Conservation (phyloP, 192 early-diverging fungal genomes). For the Pilaira anomala region DNA sequence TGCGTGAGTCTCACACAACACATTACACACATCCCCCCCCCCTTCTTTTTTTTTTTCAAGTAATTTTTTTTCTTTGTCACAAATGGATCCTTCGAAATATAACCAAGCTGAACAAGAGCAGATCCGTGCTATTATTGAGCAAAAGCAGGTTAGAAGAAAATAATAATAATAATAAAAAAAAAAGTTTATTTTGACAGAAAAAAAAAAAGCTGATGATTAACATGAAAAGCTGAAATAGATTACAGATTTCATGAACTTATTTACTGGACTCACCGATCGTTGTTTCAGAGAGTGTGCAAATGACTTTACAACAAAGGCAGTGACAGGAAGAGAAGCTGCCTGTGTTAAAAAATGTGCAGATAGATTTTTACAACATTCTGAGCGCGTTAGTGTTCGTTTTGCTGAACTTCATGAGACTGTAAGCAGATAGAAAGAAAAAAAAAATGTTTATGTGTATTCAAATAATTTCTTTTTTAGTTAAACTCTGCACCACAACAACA, state of each 20-base stretch:
- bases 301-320: constrained; percentile 90
- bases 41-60: background rate
- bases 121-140: constrained; percentile 84
- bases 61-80: too few species aligned
- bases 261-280: constrained; percentile 77
- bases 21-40: background rate
- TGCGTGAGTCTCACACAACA: too few species aligned
- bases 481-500: background rate
- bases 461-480: too few species aligned
- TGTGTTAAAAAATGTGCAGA: constrained; percentile 87
- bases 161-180: background rate
- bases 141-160: constrained; percentile 74
- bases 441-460: too few species aligned
- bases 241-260: constrained; percentile 86
- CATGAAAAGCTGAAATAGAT: constrained; percentile 48
- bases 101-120: constrained; percentile 72
- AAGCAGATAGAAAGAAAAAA: background rate
- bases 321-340: constrained; percentile 83
- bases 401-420: constrained; percentile 45
- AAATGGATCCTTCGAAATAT: constrained; percentile 68
- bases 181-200: background rate
- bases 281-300: constrained; percentile 94
- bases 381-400: constrained; percentile 84
- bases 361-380: constrained; percentile 95
- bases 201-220: background rate